Conservation (phyloP, 2,329 filamentous ascomycete species). For the Neospermospora avenae region DNA sequence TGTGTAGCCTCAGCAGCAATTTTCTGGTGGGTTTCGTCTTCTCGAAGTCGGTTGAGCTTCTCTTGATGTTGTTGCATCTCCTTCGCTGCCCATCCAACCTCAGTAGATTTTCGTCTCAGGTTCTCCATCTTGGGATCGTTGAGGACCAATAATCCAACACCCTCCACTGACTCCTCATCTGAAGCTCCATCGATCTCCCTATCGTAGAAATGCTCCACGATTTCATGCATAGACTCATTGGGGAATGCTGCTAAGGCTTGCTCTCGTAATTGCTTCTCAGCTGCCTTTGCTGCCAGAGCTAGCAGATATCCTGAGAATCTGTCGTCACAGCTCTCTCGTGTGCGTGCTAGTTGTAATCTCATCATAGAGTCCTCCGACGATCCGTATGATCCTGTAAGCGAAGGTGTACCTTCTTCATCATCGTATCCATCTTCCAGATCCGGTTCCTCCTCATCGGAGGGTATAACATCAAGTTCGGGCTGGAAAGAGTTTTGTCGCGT, state of each 20-base stretch:
- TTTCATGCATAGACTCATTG: conserved; percentile 50
- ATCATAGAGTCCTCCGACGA: conserved; percentile 35
- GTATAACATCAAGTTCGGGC: conserved; percentile 38
- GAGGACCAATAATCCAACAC: conserved; percentile 29
- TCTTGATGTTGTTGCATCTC: conserved; percentile 37
- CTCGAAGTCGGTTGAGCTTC: conserved; percentile 31
- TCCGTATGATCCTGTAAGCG: conserved; percentile 32
- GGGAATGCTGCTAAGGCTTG: conserved; percentile 75
- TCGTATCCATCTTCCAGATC: conserved; percentile 44
- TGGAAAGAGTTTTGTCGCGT: conserved; percentile 41
- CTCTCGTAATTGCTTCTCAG: conserved; percentile 74
- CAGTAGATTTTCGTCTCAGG: conserved; percentile 30
- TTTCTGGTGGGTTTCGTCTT: conserved; percentile 34
- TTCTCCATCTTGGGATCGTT: conserved; percentile 23
- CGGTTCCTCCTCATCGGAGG: conserved; percentile 39
- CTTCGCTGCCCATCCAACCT: conserved; percentile 34
- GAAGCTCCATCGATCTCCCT: conserved; percentile 34
- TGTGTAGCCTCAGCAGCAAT: conserved; percentile 34
- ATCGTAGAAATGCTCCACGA: conserved; percentile 37
- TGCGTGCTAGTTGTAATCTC: conserved; percentile 43
- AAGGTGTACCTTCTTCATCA: conserved; percentile 34
- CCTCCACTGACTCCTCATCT: conserved; percentile 34
- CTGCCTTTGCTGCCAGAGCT: conserved; percentile 74
- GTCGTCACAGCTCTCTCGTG: conserved; percentile 70
- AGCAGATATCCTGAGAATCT: conserved; percentile 74